Evolutionary conservation across 495 filamentous ascomycete species (phyloP).

Genomic region (Neurospora sp.): DNA sequence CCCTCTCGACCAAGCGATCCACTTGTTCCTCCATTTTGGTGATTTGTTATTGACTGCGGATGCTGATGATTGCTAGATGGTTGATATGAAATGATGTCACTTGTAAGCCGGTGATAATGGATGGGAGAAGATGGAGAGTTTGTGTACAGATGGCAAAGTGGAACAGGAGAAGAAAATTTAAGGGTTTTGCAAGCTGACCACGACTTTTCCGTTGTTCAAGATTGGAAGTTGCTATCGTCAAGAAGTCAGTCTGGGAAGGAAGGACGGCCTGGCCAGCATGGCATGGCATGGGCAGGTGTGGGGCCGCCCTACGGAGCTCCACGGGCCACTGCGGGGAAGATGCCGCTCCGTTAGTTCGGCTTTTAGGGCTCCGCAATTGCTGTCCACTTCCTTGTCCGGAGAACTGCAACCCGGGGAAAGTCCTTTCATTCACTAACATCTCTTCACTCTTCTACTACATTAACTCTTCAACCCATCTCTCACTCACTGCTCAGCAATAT

Average conservation of each 20-base stretch:
- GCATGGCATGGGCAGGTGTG: background rate
- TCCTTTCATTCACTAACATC: background rate
- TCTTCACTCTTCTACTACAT: no score
- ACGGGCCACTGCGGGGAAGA: background rate
- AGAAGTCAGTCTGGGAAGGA: background rate
- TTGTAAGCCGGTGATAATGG: background rate
- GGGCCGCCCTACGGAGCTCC: background rate
- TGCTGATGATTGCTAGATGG: background rate
- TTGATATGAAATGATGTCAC: background rate
- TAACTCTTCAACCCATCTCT: no score
- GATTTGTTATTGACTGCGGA: background rate
- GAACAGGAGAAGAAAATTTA: background rate
- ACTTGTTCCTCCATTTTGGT: conserved; percentile 66
- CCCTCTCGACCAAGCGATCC: conserved; percentile 54
- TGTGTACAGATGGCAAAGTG: background rate
- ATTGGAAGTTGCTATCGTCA: background rate
- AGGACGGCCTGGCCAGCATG: background rate
- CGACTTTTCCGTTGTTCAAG: background rate
- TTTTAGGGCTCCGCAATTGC: background rate
- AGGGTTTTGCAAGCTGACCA: no score
- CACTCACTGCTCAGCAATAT: no score
- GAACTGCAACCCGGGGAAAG: background rate
- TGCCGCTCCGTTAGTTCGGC: background rate
- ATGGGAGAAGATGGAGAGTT: background rate
- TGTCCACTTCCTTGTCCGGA: background rate